Conservation (phyloP, 768 basidiomycete genomes). For the Phanerochaete sordida region DNA sequence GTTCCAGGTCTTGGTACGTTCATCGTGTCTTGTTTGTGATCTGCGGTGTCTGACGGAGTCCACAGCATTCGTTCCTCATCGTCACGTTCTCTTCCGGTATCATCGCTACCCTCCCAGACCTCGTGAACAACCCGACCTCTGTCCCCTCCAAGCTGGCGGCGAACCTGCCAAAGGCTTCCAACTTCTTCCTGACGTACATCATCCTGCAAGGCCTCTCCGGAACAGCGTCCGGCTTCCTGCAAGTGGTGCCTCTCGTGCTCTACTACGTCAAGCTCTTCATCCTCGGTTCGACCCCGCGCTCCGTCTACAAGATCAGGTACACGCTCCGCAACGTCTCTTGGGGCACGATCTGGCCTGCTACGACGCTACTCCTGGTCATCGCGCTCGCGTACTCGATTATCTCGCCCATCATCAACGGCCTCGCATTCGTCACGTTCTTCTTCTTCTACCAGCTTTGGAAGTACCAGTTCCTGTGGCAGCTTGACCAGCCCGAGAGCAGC, state of each 20-base stretch:
- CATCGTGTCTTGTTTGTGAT: background rate
- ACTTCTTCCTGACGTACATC: conserved; percentile 90
- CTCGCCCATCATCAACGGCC: conserved; percentile 90
- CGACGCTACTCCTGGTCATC: conserved; percentile 82
- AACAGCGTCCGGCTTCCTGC: conserved; percentile 77
- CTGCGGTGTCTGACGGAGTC: background rate
- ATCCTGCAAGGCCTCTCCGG: conserved; percentile 79
- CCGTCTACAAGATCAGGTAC: conserved; percentile 82
- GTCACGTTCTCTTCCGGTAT: conserved; percentile 85
- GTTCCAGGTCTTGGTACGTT: conserved; percentile 88
- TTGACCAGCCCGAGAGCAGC: conserved; percentile 59
- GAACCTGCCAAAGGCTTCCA: conserved; percentile 79
- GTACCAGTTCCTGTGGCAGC: conserved; percentile 41
- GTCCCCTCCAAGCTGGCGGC: conserved; percentile 69
- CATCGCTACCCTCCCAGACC: conserved; percentile 57
- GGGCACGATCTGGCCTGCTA: conserved; percentile 74
- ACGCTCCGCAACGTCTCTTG: conserved; percentile 58
- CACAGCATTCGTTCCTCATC: conserved; percentile 89
- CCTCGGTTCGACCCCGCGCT: conserved; percentile 85
- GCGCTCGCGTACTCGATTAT: conserved; percentile 83
- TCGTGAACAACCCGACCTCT: conserved; percentile 66
- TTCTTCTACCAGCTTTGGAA: conserved; percentile 82
- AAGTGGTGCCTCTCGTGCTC: conserved; percentile 66
- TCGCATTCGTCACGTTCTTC: conserved; percentile 80
- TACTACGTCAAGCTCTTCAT: conserved; percentile 92